A percentile compares a stretch with the other conserved stretches of the same genome.
Conservation (phyloP, 2,329 filamentous ascomycete genomes). For the Hypoxylon sp. region DNA sequence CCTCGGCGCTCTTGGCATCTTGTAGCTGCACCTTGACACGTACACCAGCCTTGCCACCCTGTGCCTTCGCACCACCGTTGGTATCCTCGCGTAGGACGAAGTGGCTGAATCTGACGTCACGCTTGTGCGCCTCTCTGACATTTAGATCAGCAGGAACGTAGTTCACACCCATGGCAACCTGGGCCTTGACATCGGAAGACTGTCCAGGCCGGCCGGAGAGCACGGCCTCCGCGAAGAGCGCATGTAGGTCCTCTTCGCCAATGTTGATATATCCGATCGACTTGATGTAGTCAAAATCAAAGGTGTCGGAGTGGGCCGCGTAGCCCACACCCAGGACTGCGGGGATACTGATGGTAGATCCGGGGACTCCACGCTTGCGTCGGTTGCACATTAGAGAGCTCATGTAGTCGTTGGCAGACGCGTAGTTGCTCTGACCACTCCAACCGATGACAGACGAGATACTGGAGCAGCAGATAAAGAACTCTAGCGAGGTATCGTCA, state of each 20-base stretch:
- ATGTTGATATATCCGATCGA: conserved; percentile 17
- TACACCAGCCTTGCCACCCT: conserved; percentile 11
- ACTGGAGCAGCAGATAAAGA: conserved; percentile 17
- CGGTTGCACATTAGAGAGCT: conserved; percentile 9
- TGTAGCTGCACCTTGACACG: conserved; percentile 11
- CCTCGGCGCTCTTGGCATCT: conserved; percentile 4
- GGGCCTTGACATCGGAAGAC: conserved; percentile 6
- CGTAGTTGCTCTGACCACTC: conserved; percentile 15
- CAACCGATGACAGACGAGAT: conserved; percentile 16
- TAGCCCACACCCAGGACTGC: conserved; percentile 14
- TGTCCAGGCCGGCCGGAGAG: conserved; percentile 13
- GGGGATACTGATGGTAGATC: conserved; percentile 8
- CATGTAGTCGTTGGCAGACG: conserved; percentile 18
- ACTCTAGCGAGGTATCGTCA: conserved; percentile 17
- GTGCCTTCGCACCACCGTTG: conserved; percentile 2
- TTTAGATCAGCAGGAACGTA: conserved; percentile 14
- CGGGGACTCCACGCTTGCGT: conserved; percentile 15
- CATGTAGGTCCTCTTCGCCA: conserved; percentile 9
- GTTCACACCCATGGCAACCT: conserved; percentile 17
- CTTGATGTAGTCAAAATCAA: conserved; percentile 10
- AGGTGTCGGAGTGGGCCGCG: conserved; percentile 4
- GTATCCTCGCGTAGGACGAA: conserved; percentile 6
- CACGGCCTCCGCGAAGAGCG: conserved; percentile 12
- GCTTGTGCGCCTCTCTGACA: conserved; percentile 18
- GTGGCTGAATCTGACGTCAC: conserved; percentile 15